Evolutionary conservation across 495 filamentous ascomycete species (phyloP), one percentile per base, ranked within the genome.

Genomic region (Neurospora intermedia): DNA sequence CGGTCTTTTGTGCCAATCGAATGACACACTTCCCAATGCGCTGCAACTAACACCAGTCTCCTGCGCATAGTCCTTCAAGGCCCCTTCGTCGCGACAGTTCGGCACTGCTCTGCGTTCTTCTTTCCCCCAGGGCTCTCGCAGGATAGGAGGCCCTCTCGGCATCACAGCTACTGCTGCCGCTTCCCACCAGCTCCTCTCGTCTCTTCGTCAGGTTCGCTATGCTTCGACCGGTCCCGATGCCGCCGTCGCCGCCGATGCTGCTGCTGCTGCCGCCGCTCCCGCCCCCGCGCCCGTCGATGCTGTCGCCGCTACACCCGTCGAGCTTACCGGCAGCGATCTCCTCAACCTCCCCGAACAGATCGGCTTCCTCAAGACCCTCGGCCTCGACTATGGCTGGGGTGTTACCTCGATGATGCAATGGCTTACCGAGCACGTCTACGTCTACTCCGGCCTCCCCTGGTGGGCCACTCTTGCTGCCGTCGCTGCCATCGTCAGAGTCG

Each of bases 341-440:
- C 79, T 83, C 38, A 77, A 84, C 40, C 86, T 92, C 48, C 87
- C 91, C 23, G 91, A 93, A 74, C 84, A 88, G 23, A 90, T 96
- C 73, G 96, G 96, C 70, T 97, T 93, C 76, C 85, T 99, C 70
- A 91, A 92, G 76, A 86, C 87, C 1, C 82, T 97, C 27, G 96
- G 96, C 2, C 82, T 98, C 27, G 93, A 97, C 74, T 98, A 89
- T 77, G 93, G 94, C 77, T 94, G 84, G 84, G 94, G 96, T 31
- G 86, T 90, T 3, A 91, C 92, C 0, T 78, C 89, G 1, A 73
- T 87, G 11, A 87, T 96, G 71, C 85, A 98, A 84, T 92, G 83
- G 82, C 4, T 89, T 9, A 81, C 98, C 41, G 96, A 99, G 82
- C 90, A 94, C 77, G 77, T 96, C 69, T 92, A 98, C 82, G 81